These are phyloP conservation scores for Lactifluus pinguis DNA, from an alignment of 768 basidiomycete species.

Conservation along the genomic window DNA sequence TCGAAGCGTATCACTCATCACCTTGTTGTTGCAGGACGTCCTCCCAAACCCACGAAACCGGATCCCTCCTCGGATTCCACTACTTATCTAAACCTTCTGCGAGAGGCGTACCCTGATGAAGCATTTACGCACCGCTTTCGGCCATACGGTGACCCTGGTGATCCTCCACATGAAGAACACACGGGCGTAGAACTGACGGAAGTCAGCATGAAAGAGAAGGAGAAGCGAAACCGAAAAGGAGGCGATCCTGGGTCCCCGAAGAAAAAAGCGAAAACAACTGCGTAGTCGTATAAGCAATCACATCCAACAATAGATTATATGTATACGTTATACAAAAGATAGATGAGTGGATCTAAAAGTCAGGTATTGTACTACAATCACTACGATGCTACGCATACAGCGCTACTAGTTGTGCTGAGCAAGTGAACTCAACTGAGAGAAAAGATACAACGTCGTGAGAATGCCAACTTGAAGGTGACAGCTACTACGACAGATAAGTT, in stretches of 20 bases:
- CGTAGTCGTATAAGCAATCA: neutral
- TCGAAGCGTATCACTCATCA: slow-evolving; percentile 13
- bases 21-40: slow-evolving; percentile 9
- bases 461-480: too few relatives aligned
- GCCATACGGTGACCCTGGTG: slow-evolving; percentile 14
- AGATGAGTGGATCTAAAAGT: neutral
- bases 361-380: neutral
- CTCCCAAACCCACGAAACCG: slow-evolving; percentile 3
- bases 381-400: neutral
- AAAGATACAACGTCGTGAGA: slow-evolving; percentile 68
- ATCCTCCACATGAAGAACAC: neutral
- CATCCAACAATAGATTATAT: neutral
- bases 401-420: slow-evolving; percentile 2
- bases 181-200: slow-evolving; percentile 1
- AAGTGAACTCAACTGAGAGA: slow-evolving; percentile 64
- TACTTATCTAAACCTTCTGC: slow-evolving; percentile 1
- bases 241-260: slow-evolving; percentile 10
- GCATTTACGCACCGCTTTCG: slow-evolving; percentile 15
- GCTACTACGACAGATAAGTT: too few relatives aligned
- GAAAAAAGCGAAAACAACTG: slow-evolving; percentile 10
- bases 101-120: slow-evolving; percentile 16
- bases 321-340: neutral
- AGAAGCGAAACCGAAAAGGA: slow-evolving; percentile 5
- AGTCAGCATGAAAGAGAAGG: neutral
- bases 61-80: neutral